These are phyloP conservation scores for Candida quercuum DNA, from an alignment of 805 yeast species.

Conservation along the genomic window DNA sequence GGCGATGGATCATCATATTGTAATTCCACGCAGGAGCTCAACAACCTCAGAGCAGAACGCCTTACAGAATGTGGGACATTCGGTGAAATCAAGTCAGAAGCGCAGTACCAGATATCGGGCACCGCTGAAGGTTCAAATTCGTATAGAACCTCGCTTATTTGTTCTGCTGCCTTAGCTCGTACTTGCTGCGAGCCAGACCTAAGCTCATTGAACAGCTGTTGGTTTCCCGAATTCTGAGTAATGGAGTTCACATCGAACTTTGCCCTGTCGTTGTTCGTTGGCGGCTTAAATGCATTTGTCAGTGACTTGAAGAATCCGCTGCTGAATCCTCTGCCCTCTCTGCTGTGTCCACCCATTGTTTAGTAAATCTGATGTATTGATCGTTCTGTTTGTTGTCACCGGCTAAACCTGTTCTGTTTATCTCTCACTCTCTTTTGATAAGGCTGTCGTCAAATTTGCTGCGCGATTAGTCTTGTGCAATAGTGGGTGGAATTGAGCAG, in stretches of 20 bases:
- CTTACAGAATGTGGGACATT: conserved; percentile 30
- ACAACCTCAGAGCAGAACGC: conserved; percentile 45
- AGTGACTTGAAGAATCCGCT: conserved; percentile 22
- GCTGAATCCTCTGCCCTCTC: conserved; percentile 8
- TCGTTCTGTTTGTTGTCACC: no score
- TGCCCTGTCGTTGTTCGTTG: conserved; percentile 16
- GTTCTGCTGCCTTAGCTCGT: conserved; percentile 46
- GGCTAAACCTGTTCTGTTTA: no score
- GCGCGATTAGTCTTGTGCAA: no score
- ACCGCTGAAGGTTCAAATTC: conserved; percentile 51
- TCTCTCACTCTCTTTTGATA: no score
- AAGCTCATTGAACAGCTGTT: conserved; percentile 33
- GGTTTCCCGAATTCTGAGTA: conserved; percentile 39
- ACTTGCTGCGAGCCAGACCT: conserved; percentile 30
- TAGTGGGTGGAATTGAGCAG: no score
- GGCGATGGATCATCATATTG: conserved; percentile 43
- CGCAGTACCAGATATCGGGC: conserved; percentile 73
- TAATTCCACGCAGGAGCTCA: conserved; percentile 49
- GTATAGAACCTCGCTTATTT: conserved; percentile 44
- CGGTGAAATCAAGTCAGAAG: conserved; percentile 44
- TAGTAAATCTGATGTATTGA: no score
- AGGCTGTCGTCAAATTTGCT: no score
- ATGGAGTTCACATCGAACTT: conserved; percentile 37
- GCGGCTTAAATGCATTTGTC: conserved; percentile 20
- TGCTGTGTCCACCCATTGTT: conserved; percentile 4